Conservation (phyloP, 1,284 basidiomycete species). For the Cystobasidiaceae sp. region DNA sequence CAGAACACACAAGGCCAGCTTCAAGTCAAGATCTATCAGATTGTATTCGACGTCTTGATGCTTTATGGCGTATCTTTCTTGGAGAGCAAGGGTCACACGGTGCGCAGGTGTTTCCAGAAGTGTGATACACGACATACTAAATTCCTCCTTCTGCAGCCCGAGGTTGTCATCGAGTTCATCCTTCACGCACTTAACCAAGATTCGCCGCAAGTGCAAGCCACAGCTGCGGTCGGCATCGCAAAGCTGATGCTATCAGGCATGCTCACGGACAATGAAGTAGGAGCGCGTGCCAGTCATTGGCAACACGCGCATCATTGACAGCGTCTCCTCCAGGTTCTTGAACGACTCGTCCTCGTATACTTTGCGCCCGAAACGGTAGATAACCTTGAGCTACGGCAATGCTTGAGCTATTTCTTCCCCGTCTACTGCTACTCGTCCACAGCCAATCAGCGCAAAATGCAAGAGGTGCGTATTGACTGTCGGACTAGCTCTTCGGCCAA, state of each 20-base stretch:
- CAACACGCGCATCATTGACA: background rate
- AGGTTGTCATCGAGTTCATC: constrained; percentile 69
- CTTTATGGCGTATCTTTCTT: constrained; percentile 78
- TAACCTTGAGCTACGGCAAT: constrained; percentile 85
- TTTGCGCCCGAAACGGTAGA: constrained; percentile 78
- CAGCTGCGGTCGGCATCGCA: constrained; percentile 74
- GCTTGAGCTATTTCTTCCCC: constrained; percentile 92
- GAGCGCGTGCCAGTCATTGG: constrained; percentile 36
- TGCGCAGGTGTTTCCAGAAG: constrained; percentile 10
- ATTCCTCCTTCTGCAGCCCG: constrained; percentile 52
- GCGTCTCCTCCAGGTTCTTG: constrained; percentile 58
- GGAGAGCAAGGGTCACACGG: constrained; percentile 39
- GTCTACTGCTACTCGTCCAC: constrained; percentile 83
- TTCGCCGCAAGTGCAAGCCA: constrained; percentile 64
- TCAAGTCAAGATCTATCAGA: constrained; percentile 73
- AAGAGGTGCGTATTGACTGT: constrained; percentile 55
- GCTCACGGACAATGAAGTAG: constrained; percentile 65
- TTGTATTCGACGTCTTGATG: constrained; percentile 86
- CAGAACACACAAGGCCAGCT: constrained; percentile 70
- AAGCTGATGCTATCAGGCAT: constrained; percentile 86
- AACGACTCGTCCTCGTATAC: constrained; percentile 73
- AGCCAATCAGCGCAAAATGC: constrained; percentile 71
- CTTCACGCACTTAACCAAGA: constrained; percentile 64
- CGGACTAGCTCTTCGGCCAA: background rate
- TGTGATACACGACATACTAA: background rate